These are phyloP conservation scores for Lecanosticta acicola DNA, from an alignment of 2,329 filamentous ascomycete species.

Conservation along the genomic window DNA sequence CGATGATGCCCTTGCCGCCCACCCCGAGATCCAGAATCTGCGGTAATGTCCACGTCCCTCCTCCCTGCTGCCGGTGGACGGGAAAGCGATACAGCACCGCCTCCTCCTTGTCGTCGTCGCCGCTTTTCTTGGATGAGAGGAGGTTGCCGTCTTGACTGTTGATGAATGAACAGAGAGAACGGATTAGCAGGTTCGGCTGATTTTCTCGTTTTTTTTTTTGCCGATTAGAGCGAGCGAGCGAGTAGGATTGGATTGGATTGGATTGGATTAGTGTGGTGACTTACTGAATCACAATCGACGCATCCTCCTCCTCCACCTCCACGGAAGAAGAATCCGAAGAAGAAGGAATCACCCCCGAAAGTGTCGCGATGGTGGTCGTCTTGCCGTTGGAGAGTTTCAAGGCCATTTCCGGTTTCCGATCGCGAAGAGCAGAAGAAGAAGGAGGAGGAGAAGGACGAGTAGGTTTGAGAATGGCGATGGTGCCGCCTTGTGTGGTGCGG, in stretches of 20 bases:
- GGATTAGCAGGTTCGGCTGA: too few species aligned
- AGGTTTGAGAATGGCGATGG: constrained; percentile 24
- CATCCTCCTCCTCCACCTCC: neutral
- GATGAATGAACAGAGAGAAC: constrained; percentile 1
- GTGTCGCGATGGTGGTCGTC: constrained; percentile 17
- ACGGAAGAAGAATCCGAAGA: neutral
- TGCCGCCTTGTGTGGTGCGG: constrained; percentile 22
- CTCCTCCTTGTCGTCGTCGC: neutral
- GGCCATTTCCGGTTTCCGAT: constrained; percentile 13
- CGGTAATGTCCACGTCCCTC: constrained; percentile 16
- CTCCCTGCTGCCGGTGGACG: constrained; percentile 10
- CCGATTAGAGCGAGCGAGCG: too few species aligned
- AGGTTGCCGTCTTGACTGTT: constrained; percentile 26
- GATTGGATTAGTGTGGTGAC: neutral
- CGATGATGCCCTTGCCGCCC: constrained; percentile 25
- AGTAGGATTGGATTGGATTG: too few species aligned
- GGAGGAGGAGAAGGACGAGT: too few species aligned
- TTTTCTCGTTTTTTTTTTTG: too few species aligned
- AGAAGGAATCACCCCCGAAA: constrained; percentile 15
- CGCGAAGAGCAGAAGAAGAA: constrained; percentile 4
- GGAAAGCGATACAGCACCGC: constrained; percentile 18
- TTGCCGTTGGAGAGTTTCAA: constrained; percentile 12
- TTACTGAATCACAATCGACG: constrained; percentile 23
- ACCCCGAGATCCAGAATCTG: constrained; percentile 23
- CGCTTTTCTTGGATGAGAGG: too few species aligned